These are phyloP conservation scores for Colletotrichum cordylinicola DNA, from an alignment of 2,329 filamentous ascomycete species.

Conservation along the genomic window DNA sequence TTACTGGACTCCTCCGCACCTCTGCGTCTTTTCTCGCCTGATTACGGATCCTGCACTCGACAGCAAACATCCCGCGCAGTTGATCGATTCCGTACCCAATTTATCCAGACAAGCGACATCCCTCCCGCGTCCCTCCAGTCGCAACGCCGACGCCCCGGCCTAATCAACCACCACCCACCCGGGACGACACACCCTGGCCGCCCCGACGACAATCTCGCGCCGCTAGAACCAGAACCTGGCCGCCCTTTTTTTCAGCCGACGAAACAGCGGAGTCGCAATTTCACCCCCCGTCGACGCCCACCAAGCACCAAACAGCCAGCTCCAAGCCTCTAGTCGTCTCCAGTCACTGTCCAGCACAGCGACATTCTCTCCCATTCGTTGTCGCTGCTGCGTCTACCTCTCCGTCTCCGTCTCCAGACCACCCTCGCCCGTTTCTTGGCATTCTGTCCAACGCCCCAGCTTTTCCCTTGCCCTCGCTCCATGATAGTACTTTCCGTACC, in stretches of 20 bases:
- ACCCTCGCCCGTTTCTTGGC: constrained; percentile 13
- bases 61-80: background rate
- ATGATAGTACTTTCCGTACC: background rate
- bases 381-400: background rate
- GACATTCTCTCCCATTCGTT: background rate
- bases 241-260: constrained; percentile 14
- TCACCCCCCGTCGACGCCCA: constrained; percentile 7
- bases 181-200: constrained; percentile 12
- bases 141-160: background rate
- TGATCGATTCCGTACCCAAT: background rate
- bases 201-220: constrained; percentile 15
- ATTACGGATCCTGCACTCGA: background rate
- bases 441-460: constrained; percentile 11
- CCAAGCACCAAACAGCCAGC: background rate
- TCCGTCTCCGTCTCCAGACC: background rate
- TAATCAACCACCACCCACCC: background rate
- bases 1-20: background rate
- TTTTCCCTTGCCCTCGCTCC: constrained; percentile 1
- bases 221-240: constrained; percentile 7
- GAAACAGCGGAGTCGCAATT: constrained; percentile 24
- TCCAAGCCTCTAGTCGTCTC: background rate
- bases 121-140: background rate
- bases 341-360: background rate
- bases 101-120: background rate
- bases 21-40: background rate